phyloP scores from a whole-genome alignment of 345 rosid species.

The Sonneratia caseolaris region DNA sequence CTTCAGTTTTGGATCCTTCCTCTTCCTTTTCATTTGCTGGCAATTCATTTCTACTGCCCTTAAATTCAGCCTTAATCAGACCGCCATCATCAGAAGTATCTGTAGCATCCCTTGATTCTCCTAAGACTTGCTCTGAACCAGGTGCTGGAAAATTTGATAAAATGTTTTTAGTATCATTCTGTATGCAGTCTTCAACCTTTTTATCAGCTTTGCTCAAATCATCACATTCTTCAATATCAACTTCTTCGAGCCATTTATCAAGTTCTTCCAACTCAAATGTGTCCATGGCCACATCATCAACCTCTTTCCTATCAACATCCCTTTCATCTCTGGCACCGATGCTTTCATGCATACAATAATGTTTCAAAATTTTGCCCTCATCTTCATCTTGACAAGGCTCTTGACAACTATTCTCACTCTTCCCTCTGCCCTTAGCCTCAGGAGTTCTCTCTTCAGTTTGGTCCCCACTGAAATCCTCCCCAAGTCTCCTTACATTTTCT shows the following conservation, averaged over 20 bases:
- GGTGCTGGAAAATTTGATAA: conserved; percentile 19
- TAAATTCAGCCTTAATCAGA: conserved; percentile 12
- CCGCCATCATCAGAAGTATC: conserved; percentile 20
- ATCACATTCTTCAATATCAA: conserved; percentile 25
- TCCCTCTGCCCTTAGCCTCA: conserved; percentile 38
- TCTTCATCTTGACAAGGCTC: conserved; percentile 40
- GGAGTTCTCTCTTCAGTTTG: conserved; percentile 1
- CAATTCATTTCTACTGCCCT: conserved; percentile 20
- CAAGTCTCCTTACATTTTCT: conserved; percentile 31
- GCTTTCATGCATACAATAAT: conserved; percentile 30
- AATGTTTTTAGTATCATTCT: conserved; percentile 15
- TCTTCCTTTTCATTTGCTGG: conserved; percentile 15
- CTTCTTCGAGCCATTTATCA: conserved; percentile 21
- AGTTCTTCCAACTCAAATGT: conserved; percentile 10
- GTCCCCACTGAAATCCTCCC: conserved; percentile 14
- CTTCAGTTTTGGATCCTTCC: conserved; percentile 12
- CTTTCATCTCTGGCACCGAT: not conserved
- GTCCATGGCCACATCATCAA: conserved; percentile 21
- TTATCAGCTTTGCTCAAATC: conserved; percentile 18
- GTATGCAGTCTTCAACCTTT: conserved; percentile 17
- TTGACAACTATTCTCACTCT: conserved; percentile 23
- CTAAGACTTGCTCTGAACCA: conserved; percentile 16
- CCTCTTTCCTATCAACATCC: conserved; percentile 26
- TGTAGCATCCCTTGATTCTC: conserved; percentile 16
- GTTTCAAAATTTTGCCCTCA: conserved; percentile 23